A percentile compares a stretch with the other conserved stretches of the same genome.
These are phyloP conservation scores for Pseudofabraea citricarpa DNA, from an alignment of 2,329 filamentous ascomycete genomes.

Conservation along the genomic window DNA sequence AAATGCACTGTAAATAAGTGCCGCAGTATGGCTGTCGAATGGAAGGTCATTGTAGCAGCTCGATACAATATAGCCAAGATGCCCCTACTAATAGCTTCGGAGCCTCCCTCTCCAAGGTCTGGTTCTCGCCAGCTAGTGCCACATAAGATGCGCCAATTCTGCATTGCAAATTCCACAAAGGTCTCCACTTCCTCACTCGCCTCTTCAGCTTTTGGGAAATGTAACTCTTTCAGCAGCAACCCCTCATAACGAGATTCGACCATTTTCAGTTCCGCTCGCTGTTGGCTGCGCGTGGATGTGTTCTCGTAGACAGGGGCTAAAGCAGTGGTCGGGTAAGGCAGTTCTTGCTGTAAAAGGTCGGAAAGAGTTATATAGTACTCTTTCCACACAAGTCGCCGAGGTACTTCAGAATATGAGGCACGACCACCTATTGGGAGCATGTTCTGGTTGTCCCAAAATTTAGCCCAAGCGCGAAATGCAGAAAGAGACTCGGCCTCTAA, in stretches of 20 bases:
- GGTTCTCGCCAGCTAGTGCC: constrained; percentile 75
- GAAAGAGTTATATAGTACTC: constrained; percentile 81
- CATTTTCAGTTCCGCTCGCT: constrained; percentile 72
- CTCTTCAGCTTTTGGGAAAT: constrained; percentile 80
- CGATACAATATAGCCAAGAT: constrained; percentile 87
- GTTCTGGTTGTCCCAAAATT: constrained; percentile 54
- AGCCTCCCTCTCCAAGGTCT: constrained; percentile 78
- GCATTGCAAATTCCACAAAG: constrained; percentile 74
- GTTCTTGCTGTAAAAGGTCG: constrained; percentile 62
- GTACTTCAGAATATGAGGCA: constrained; percentile 54
- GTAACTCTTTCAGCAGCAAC: constrained; percentile 70
- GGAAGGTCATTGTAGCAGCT: constrained; percentile 88
- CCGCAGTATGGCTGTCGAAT: constrained; percentile 84
- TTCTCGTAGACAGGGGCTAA: constrained; percentile 37
- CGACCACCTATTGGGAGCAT: constrained; percentile 46
- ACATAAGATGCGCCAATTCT: constrained; percentile 80
- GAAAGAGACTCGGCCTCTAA: constrained; percentile 49
- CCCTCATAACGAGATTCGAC: constrained; percentile 78
- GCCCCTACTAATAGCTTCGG: constrained; percentile 67
- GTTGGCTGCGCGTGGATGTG: constrained; percentile 53
- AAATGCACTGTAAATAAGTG: constrained; percentile 85
- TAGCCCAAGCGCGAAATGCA: constrained; percentile 63
- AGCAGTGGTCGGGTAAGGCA: constrained; percentile 51
- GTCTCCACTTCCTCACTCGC: constrained; percentile 73
- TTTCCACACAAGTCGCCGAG: constrained; percentile 70